Evolutionary conservation across 257 asterid species (phyloP).

Genomic region (Rhazya stricta): DNA sequence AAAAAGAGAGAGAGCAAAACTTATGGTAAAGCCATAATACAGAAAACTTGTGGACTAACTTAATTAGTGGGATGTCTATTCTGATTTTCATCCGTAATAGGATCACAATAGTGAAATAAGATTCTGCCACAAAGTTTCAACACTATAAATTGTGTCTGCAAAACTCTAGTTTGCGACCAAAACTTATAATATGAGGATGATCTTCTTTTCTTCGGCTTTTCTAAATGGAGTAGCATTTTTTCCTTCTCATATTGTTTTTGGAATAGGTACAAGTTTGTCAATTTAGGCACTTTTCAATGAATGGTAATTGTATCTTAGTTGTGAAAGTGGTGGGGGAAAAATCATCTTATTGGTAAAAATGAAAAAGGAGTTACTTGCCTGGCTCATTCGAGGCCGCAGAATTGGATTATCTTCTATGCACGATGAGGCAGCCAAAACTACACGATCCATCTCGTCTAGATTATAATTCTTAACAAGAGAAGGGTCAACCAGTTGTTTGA

Average conservation of each 20-base stretch:
- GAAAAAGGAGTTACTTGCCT: conserved; percentile 34
- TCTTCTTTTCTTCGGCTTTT: neutral
- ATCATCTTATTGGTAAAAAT: neutral
- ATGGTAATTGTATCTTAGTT: neutral
- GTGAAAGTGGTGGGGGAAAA: neutral
- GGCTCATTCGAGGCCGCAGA: conserved; percentile 57
- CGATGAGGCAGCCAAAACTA: conserved; percentile 40
- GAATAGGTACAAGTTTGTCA: neutral
- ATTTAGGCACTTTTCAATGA: neutral
- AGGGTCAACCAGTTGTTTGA: conserved; percentile 46
- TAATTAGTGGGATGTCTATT: neutral
- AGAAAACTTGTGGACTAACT: neutral
- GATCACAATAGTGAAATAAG: neutral
- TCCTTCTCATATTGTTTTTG: neutral
- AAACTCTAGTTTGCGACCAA: neutral
- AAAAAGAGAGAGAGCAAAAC: neutral
- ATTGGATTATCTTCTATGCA: conserved; percentile 48
- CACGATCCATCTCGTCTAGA: conserved; percentile 40
- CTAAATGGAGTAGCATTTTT: neutral
- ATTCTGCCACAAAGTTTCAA: neutral
- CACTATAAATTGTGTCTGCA: neutral
- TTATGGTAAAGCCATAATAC: neutral
- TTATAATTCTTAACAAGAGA: conserved; percentile 33
- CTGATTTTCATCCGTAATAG: neutral
- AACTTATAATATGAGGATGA: neutral